Base-by-base conservation (phyloP, 352 stramenopile genomes). In the Globisporangium paroecandrum region DNA sequence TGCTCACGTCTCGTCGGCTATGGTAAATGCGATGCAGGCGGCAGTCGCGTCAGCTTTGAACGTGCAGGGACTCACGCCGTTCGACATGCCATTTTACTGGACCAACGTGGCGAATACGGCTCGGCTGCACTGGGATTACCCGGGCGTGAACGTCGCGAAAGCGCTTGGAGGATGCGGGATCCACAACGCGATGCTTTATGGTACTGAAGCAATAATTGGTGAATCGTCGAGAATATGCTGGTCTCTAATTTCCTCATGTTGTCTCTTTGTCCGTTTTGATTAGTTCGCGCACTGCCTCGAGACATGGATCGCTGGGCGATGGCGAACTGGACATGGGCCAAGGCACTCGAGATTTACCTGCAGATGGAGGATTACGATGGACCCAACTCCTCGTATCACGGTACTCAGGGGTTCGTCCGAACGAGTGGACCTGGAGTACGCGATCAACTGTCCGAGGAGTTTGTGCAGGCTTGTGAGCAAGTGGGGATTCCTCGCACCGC, bases 171-270 rank as follows among this genome's bases (percentile, higher is more conserved):
- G 91, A 38, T 96, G 86, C 68, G 91, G 91, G 8, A 90, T 96
- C 41, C 87, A 97, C 68, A 98, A 98, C 59, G 91, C 91, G 22
- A 97, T 97, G 91, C 83, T 98, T 20, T 97, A 98, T 51, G 81
- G 84, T 93, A 66, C 29, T 36, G 12, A 5, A 34, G n/a, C 1
- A 24, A 1, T 8, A 18, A 22, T 25, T 38, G 32, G 32, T 38
- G 32, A 12, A 38, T 38, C 32, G 32, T 38, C 32, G 32, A 38
- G 13, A 38, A 12, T 34, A 1, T 24, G 3, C 32, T 56, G 18
- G 10, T 20, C 32, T 34, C 41, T 68, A 65, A 20, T 60, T 27
- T 27, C 9, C 29, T 56, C 20, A 24, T 32, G 18, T 67, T 22
- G 25, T 69, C 18, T 51, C n/a, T 27, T 13, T 34, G 46, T 46